Conservation (phyloP, 768 basidiomycete species). For the Wakefieldia striispora region DNA sequence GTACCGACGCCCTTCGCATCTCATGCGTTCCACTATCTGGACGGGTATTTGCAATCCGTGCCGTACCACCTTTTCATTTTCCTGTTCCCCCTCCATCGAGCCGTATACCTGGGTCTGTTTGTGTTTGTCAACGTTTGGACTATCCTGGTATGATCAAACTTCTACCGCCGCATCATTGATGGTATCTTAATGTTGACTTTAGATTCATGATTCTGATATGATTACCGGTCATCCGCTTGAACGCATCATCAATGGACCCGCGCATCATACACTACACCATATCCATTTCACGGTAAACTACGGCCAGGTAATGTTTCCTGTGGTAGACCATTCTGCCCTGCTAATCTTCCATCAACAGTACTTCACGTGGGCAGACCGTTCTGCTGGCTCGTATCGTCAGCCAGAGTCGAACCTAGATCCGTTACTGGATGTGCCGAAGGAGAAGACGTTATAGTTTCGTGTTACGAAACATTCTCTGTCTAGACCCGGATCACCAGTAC, state of each 20-base stretch:
- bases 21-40: slow-evolving; percentile 95
- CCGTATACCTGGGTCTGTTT: slow-evolving; percentile 81
- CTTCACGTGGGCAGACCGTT: slow-evolving; percentile 92
- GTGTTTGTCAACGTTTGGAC: slow-evolving; percentile 93
- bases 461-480: neutral
- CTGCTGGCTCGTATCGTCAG: slow-evolving; percentile 83
- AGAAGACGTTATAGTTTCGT: slow-evolving; percentile 21
- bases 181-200: neutral
- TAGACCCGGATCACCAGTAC: slow-evolving; percentile 11
- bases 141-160: slow-evolving; percentile 63
- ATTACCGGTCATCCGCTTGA: slow-evolving; percentile 88
- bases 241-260: slow-evolving; percentile 93
- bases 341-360: slow-evolving; percentile 55
- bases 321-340: slow-evolving; percentile 3
- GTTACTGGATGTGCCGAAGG: slow-evolving; percentile 53
- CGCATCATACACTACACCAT: slow-evolving; percentile 96
- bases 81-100: slow-evolving; percentile 87
- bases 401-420: slow-evolving; percentile 86
- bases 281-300: slow-evolving; percentile 97
- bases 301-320: slow-evolving; percentile 74
- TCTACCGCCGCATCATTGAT: neutral
- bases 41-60: slow-evolving; percentile 91
- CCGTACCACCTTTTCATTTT: slow-evolving; percentile 94
- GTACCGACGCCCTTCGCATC: slow-evolving; percentile 98
- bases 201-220: slow-evolving; percentile 99